Evolutionary conservation across 129 eudicot species (phyloP), one percentile per base, ranked within the genome.

Genomic region (Escallonia rubra): DNA sequence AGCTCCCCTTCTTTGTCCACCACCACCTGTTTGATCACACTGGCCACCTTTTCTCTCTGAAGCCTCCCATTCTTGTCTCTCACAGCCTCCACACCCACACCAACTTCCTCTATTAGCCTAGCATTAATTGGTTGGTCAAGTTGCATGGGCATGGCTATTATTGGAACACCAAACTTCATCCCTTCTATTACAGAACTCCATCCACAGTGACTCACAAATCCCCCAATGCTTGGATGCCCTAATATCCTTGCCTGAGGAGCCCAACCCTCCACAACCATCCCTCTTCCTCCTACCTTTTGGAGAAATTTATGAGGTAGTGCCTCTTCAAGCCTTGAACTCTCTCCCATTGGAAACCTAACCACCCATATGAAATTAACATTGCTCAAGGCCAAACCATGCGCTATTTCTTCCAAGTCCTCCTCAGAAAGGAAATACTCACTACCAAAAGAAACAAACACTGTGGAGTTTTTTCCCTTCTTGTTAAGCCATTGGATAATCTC

Each of bases 141-240:
- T 8, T 76, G 73, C 79, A 76, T 77, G 0, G 86, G 79, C 73
- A 81, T 57, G 50, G 74, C 79, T 7, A 81, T 49, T 0, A 81
- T 68, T 12, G 85, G 85, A 5, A 80, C 75, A 4, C 81, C 81
- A 49, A 55, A 76, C 2, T 61, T 41, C 34, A 81, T 52, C 10
- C 73, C 59, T 51, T 81, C 82, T 66, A 76, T 48, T 4, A 61
- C 41, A 1, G 78, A 78, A 48, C 56, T 67, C 77, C 77, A 72
- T 8, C 77, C 77, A 55, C 81, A 71, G 9, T 77, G 77, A 46
- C 77, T 71, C 58, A 77, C 66, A 42, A 77, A 77, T 3, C 81
- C 81, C 2, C 75, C 68, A 48, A 14, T 52, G 38, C 65, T 57
- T 2, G 8, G 10, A 13, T 71, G 67, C 9, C 52, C 13, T 11